A percentile compares a stretch with the other conserved stretches of the same genome.
These are phyloP conservation scores for Daucus carota DNA, from an alignment of 129 eudicot species.

Conservation along the genomic window DH1_v3.0 NC_030387.2:37761501-37762000, in stretches of 20 bases:
- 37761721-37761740: conserved; percentile 30
- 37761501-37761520: conserved; percentile 51
- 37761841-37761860: conserved; percentile 9
- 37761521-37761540: conserved; percentile 42
- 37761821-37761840: background rate
- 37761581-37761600: conserved; percentile 84
- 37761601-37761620: conserved; percentile 71
- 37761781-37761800: conserved; percentile 31
- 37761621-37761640: conserved; percentile 73
- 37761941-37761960: conserved; percentile 28
- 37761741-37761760: conserved; percentile 36
- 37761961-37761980: conserved; percentile 44
- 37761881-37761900: too few species aligned
- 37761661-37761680: conserved; percentile 54
- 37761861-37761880: conserved; percentile 19
- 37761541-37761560: conserved; percentile 52
- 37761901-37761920: too few species aligned
- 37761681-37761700: conserved; percentile 62
- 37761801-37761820: background rate
- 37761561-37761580: conserved; percentile 45
- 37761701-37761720: conserved; percentile 32
- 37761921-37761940: too few species aligned
- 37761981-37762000: conserved; percentile 56
- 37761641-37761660: conserved; percentile 65
- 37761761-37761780: conserved; percentile 52